Evolutionary conservation across 2,329 filamentous ascomycete genomes (phyloP).

Genomic region (Aspergillus brasiliensis): DNA sequence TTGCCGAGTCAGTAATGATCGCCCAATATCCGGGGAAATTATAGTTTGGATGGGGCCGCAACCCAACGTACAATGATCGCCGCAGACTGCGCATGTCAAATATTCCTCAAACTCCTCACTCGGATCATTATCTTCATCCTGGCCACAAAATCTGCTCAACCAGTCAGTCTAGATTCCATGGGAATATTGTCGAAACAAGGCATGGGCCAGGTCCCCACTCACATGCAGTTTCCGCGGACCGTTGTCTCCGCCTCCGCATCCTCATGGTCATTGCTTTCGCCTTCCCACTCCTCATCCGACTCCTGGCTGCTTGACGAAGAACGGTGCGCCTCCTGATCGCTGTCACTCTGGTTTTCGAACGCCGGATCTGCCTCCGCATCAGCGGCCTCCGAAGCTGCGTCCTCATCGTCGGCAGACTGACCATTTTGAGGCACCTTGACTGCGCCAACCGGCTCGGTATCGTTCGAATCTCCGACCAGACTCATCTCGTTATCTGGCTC

Average conservation of each 20-base stretch:
- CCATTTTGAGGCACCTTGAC: conserved; percentile 39
- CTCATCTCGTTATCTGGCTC: conserved; percentile 24
- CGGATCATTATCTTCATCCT: conserved; percentile 80
- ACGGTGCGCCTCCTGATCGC: conserved; percentile 44
- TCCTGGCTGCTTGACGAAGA: conserved; percentile 54
- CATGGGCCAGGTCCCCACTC: conserved; percentile 28
- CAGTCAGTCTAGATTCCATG: not conserved
- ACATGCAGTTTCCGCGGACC: conserved; percentile 66
- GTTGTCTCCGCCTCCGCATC: conserved; percentile 49
- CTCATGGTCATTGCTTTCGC: conserved; percentile 49
- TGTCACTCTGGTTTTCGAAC: conserved; percentile 44
- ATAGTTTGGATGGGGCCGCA: conserved; percentile 25
- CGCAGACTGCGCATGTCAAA: conserved; percentile 74
- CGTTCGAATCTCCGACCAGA: conserved; percentile 47
- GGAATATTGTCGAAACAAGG: not conserved
- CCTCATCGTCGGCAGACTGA: conserved; percentile 36
- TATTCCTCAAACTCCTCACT: conserved; percentile 79
- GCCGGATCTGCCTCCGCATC: conserved; percentile 44
- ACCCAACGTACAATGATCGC: conserved; percentile 72
- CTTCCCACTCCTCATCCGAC: conserved; percentile 59
- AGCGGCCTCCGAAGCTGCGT: conserved; percentile 43
- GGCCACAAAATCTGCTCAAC: conserved; percentile 72
- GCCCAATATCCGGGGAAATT: conserved; percentile 28
- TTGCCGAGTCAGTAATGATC: conserved; percentile 45
- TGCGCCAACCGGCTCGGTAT: conserved; percentile 41